These are phyloP conservation scores for Kuraishia floccosa DNA, from an alignment of 805 yeast genomes.

Conservation along the genomic window DNA sequence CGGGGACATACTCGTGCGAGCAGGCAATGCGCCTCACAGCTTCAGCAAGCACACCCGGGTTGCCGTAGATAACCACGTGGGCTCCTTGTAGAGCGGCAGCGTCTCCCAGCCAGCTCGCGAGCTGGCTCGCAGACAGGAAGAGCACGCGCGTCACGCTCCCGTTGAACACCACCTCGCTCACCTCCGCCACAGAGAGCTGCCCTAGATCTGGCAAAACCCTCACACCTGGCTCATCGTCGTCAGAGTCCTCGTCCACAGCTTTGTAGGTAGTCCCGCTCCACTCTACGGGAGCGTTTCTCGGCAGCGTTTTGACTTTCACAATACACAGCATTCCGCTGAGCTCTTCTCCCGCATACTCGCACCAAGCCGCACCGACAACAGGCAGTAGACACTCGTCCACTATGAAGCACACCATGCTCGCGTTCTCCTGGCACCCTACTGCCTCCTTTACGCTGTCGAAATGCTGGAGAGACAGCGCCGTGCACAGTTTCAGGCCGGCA, in stretches of 20 bases:
- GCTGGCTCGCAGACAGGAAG: too few species aligned
- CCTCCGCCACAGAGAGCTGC: too few species aligned
- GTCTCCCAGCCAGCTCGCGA: too few species aligned
- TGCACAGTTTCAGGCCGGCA: slow-evolving; percentile 18
- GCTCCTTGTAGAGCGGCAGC: too few species aligned
- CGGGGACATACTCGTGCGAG: slow-evolving; percentile 16
- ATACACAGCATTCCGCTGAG: slow-evolving; percentile 15
- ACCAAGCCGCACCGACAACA: slow-evolving; percentile 31
- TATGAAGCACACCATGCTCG: slow-evolving; percentile 45
- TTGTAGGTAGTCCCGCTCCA: slow-evolving; percentile 60
- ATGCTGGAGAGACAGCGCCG: slow-evolving; percentile 63
- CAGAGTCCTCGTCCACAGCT: slow-evolving; percentile 17
- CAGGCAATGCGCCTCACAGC: too few species aligned
- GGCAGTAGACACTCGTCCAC: slow-evolving; percentile 20
- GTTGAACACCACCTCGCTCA: too few species aligned
- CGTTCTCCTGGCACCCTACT: slow-evolving; percentile 30
- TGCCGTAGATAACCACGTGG: too few species aligned
- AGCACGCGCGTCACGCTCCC: too few species aligned
- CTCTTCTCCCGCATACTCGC: slow-evolving; percentile 20
- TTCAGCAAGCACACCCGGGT: too few species aligned
- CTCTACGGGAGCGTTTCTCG: slow-evolving; percentile 55
- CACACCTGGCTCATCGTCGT: too few species aligned
- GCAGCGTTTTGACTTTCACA: slow-evolving; percentile 46
- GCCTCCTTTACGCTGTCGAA: slow-evolving; percentile 50
- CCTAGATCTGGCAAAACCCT: too few species aligned